phyloP scores from a whole-genome alignment of 2,329 filamentous ascomycete genomes.

The Paraconiothyrium sp. region DNA sequence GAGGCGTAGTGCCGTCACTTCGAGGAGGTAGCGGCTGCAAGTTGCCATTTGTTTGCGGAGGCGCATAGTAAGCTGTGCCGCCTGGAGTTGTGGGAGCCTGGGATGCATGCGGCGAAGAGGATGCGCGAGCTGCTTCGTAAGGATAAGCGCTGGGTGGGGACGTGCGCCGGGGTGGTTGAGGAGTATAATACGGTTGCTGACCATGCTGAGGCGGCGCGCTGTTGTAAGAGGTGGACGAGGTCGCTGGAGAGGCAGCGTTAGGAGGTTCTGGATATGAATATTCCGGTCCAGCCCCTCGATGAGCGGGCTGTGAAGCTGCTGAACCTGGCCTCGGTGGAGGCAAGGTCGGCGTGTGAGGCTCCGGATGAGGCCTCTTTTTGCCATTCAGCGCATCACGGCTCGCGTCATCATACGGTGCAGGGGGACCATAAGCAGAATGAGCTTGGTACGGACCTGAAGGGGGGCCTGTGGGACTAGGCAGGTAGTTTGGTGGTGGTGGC shows the following conservation, averaged over 20 bases:
- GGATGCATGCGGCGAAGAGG: constrained; percentile 52
- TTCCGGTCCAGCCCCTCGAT: constrained; percentile 45
- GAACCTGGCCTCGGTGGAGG: constrained; percentile 58
- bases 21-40: constrained; percentile 48
- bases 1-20: constrained; percentile 53
- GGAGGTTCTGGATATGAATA: constrained; percentile 56
- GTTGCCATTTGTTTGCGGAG: constrained; percentile 39
- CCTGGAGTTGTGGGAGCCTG: constrained; percentile 50
- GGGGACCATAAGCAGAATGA: constrained; percentile 44
- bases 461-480: constrained; percentile 56
- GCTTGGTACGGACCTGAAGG: constrained; percentile 53
- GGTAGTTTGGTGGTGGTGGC: constrained; percentile 51
- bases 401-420: constrained; percentile 49
- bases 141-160: constrained; percentile 55
- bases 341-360: constrained; percentile 61
- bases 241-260: constrained; percentile 57
- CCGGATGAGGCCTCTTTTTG: constrained; percentile 58
- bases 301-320: constrained; percentile 52
- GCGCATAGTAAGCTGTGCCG: constrained; percentile 43
- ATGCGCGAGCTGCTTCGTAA: constrained; percentile 53
- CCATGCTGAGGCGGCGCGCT: constrained; percentile 45
- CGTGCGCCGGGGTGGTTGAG: constrained; percentile 50
- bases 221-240: constrained; percentile 52
- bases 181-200: constrained; percentile 53
- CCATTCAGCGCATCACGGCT: constrained; percentile 51